Conservation (phyloP, 352 stramenopile species). For the Discostella stelligera region DNA sequence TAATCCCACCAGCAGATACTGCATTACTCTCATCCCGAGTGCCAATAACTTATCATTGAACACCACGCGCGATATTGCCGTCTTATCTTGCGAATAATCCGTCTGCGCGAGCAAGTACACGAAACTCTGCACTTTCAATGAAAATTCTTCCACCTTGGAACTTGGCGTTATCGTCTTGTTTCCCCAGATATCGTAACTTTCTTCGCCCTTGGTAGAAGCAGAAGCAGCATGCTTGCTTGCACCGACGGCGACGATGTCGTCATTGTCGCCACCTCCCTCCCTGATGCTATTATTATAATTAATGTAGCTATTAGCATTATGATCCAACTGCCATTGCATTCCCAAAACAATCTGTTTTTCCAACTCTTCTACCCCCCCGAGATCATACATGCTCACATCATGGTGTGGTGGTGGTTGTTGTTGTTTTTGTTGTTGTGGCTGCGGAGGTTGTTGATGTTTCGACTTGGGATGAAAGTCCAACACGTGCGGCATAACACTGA, state of each 20-base stretch:
- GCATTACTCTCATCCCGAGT: conserved; percentile 1
- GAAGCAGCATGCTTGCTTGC: not conserved
- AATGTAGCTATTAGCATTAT: not conserved
- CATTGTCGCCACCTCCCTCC: not conserved
- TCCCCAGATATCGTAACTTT: not conserved
- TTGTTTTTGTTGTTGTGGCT: not conserved
- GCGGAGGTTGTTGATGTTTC: too few relatives aligned
- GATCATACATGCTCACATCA: conserved; percentile 7
- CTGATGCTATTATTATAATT: not conserved
- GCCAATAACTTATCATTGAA: conserved; percentile 6
- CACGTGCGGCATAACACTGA: conserved; percentile 35
- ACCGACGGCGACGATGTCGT: not conserved
- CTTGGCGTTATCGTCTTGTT: not conserved
- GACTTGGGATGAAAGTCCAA: conserved; percentile 1
- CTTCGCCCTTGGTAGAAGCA: not conserved
- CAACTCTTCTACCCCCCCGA: conserved; percentile 22
- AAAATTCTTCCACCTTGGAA: conserved; percentile 4
- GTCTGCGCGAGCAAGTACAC: conserved; percentile 5
- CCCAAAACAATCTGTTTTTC: conserved; percentile 23
- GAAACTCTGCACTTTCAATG: conserved; percentile 26
- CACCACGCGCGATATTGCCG: not conserved
- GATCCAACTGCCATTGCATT: conserved; percentile 8
- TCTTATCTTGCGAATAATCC: not conserved
- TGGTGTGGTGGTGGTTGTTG: not conserved
- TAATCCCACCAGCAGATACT: conserved; percentile 21